phyloP scores from a whole-genome alignment of 371 early-diverging fungal species.

The Rhizopus sp. region DNA sequence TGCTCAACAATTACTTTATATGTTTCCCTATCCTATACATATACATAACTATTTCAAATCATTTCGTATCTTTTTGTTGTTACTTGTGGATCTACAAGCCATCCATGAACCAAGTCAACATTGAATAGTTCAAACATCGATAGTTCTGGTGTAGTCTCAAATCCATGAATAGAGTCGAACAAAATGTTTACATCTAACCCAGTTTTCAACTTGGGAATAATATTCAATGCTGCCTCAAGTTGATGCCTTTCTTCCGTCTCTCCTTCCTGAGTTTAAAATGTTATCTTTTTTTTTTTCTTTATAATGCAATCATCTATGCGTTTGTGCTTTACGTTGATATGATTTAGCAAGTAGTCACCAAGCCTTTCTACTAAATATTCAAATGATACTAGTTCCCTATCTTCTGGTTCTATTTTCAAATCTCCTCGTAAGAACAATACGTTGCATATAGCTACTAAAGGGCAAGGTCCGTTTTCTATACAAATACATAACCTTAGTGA shows the following conservation, averaged over 20 bases:
- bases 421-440: slow-evolving; percentile 79
- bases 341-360: slow-evolving; percentile 69
- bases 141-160: slow-evolving; percentile 76
- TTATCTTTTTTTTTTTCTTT: background rate
- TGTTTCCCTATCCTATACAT: slow-evolving; percentile 31
- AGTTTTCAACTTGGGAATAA: slow-evolving; percentile 58
- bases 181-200: slow-evolving; percentile 81
- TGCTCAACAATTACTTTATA: slow-evolving; percentile 55
- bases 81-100: slow-evolving; percentile 79
- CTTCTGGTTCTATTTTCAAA: slow-evolving; percentile 60
- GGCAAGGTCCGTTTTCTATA: slow-evolving; percentile 89
- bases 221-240: slow-evolving; percentile 45
- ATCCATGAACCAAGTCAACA: slow-evolving; percentile 87
- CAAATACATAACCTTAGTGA: background rate
- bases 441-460: slow-evolving; percentile 86
- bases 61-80: background rate
- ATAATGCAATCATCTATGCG: background rate
- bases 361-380: slow-evolving; percentile 73
- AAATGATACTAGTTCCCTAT: slow-evolving; percentile 61
- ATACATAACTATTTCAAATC: slow-evolving; percentile 20
- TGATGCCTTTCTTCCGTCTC: slow-evolving; percentile 14
- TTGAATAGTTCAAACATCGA: slow-evolving; percentile 80
- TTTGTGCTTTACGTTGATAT: slow-evolving; percentile 5
- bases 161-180: slow-evolving; percentile 75
- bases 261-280: background rate